Evolutionary conservation across 2,329 filamentous ascomycete genomes (phyloP), one percentile per base, ranked within the genome.

Genomic region (Colletotrichum horii): DNA sequence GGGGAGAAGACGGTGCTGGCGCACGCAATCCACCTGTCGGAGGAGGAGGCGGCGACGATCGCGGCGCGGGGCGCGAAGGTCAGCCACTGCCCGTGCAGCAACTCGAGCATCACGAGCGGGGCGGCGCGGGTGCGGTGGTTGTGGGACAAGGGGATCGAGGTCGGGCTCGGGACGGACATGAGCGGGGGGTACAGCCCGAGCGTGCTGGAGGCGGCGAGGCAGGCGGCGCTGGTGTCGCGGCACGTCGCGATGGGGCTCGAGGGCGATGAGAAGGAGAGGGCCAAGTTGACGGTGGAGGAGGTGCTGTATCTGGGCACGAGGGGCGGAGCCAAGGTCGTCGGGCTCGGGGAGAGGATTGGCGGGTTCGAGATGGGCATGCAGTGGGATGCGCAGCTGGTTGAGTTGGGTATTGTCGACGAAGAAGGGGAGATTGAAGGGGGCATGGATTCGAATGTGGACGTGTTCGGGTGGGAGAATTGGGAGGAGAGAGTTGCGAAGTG

Each of bases 391-490:
- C 95, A 98, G 88, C 88, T 98, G 79, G 89, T 99, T 70, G 87
- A 89, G 12, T 83, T 98, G 28, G 90, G 89, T 1, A 67, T 80
- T 6, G 88, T 91, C 2, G 85, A 85, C 1, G 85, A 85, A 7
- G 83, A 86, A 4, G 87, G 87, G 0, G 84, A 85, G 2, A 75
- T 62, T 6, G 79, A 78, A 2, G 87, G 89, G 5, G 43, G 11
- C 14, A 52, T 52, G 43, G 85, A 86, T 2, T 93, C 93, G 0
- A 92, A 93, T 62, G 95, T 98, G 0, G 96, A 98, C 84, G 84
- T 98, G 0, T 99, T 98, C 87, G 96, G 96, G 1, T 95, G 93
- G 91, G 96, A 98, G 89, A 91, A 82, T n/a, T 97, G 94, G 95
- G 91, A 94, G 52, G 95, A 98, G 80, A 91, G 88, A 81, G 86